Evolutionary conservation across 495 filamentous ascomycete species (phyloP), one percentile per base, ranked within the genome.

Genomic region (Antarctomyces pellizariae): DNA sequence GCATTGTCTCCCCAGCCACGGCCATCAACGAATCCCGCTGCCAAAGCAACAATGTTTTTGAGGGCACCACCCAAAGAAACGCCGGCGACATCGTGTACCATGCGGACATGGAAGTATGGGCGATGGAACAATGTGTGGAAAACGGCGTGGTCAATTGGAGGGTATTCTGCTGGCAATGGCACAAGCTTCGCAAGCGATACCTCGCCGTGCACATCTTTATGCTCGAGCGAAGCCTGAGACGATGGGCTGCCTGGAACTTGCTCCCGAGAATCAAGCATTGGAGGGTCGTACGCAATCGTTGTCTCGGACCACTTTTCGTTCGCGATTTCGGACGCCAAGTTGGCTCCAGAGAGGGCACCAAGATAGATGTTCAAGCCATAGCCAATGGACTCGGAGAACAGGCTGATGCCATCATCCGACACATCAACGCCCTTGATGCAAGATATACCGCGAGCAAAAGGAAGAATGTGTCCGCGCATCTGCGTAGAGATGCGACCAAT

Each of bases 391-490:
- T 99, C 89, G n/a, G 72, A 82, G 59, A 93, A 89, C 12, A 99
- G 64, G 33, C 62, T 62, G 32, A 93, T 62, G 16, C 80, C 76
- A 17, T 75, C 63, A 29, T 74, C 67, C 7, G 71, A 67, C 22
- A 99, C 89, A 32, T 86, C 71, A 24, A 99, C 79, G 35, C 89
- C 89, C 59, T 99, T 99, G 49, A 93, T 95, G 49, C 89, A 99
- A 34, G 79, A 91, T 34, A 99, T 75, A 23, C 80, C 89, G 25
- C 89, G 69, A 10, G 89, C 84, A 37, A 72, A 93, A 0, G 86
- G 86, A 9, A 91, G 51, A 39, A 89, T 84, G 37, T 90, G 66
- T 27, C 79, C 86, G 46, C 75, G 63, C 33, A 99, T 61, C 45
- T 79, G 68, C 21, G 71, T 61, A 50, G 83, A 93, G 35, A 79